phyloP scores from a whole-genome alignment of 176 grass and related monocot species.

The Olyra latifolia region DNA sequence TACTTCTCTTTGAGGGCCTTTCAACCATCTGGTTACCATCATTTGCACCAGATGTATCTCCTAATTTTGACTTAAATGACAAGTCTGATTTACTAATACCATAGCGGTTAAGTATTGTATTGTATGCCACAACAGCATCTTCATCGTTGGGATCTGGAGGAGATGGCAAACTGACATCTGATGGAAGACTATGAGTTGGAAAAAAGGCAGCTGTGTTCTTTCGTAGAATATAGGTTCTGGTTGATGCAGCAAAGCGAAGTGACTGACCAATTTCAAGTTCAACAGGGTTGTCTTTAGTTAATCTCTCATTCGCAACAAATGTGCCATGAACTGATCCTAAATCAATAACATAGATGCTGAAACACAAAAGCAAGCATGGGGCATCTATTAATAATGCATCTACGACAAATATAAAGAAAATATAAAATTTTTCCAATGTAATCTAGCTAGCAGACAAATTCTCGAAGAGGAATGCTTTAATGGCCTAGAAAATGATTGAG shows the following conservation, averaged over 20 bases:
- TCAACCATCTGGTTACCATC: conserved; percentile 25
- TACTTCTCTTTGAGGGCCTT: conserved; percentile 74
- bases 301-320: conserved; percentile 94
- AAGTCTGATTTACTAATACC: conserved; percentile 53
- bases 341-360: conserved; percentile 92
- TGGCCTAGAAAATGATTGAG: not conserved
- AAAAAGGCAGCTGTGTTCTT: conserved; percentile 76
- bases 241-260: conserved; percentile 88
- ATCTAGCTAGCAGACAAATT: conserved; percentile 7
- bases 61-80: conserved; percentile 40
- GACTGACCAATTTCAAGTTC: conserved; percentile 98
- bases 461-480: conserved; percentile 9
- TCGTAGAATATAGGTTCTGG: conserved; percentile 75
- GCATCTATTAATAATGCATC: conserved; percentile 12
- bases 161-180: conserved; percentile 82
- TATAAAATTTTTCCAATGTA: conserved; percentile 8
- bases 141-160: conserved; percentile 88
- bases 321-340: conserved; percentile 96
- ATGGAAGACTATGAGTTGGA: conserved; percentile 50
- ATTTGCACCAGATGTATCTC: conserved; percentile 29
- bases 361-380: conserved; percentile 24
- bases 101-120: conserved; percentile 95
- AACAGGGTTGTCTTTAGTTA: conserved; percentile 81
- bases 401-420: conserved; percentile 16
- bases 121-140: conserved; percentile 88